phyloP scores from a whole-genome alignment of 257 asterid genomes.

The Apocynum venetum region DNA sequence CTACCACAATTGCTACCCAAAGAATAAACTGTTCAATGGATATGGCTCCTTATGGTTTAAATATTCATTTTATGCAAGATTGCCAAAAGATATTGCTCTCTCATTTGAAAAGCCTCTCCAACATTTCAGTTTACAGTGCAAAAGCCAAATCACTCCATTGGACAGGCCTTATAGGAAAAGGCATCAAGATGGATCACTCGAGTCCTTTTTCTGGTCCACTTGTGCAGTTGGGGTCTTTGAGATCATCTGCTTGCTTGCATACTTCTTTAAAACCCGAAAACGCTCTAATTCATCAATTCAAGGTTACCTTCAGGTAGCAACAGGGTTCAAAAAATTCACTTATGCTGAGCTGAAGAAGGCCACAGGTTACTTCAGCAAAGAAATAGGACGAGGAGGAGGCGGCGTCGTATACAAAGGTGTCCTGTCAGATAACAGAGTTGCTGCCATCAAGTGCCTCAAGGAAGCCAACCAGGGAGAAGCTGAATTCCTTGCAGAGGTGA shows the following conservation, averaged over 20 bases:
- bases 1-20: conserved; percentile 28
- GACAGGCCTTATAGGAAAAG: neutral
- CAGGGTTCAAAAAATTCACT: conserved; percentile 35
- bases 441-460: conserved; percentile 29
- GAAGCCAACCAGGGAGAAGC: conserved; percentile 36
- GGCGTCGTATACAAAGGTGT: conserved; percentile 38
- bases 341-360: conserved; percentile 38
- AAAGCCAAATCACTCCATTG: neutral
- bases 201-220: conserved; percentile 7
- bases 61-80: conserved; percentile 18
- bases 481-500: conserved; percentile 26
- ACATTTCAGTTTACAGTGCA: conserved; percentile 10
- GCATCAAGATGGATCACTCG: neutral
- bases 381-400: conserved; percentile 38
- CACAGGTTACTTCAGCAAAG: conserved; percentile 27
- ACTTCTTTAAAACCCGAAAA: conserved; percentile 18
- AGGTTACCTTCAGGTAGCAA: conserved; percentile 24
- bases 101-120: neutral
- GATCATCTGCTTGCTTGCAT: conserved; percentile 21
- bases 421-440: conserved; percentile 21
- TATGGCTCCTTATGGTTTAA: conserved; percentile 11
- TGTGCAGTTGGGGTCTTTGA: conserved; percentile 23
- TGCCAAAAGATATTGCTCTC: conserved; percentile 1
- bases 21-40: conserved; percentile 28
- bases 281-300: neutral